Evolutionary conservation across 2,329 filamentous ascomycete genomes (phyloP), one percentile per base, ranked within the genome.

Genomic region (Botrytis pseudocinerea): DNA sequence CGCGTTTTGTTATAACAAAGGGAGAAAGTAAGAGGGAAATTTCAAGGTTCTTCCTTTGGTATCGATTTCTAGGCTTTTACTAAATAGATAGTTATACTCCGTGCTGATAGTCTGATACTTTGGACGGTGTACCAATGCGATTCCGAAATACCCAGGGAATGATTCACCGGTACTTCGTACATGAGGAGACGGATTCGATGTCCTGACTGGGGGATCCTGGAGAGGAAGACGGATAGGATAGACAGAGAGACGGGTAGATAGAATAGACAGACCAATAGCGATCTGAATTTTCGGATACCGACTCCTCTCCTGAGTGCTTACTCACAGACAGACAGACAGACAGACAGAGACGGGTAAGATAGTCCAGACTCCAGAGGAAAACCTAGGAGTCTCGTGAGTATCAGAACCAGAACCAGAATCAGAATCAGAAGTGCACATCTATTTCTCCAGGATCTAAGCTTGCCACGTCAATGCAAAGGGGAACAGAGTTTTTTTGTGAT

Each of bases 391-490:
- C 51, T 57, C 18, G n/a, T 8, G 18, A 18, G 51, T n/a, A n/a
- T 10, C 48, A 1, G 32, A 3, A 32, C 4, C 32, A 32, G 32
- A 32, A 32, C 32, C 32, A 32, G 32, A 32, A 32, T 3, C 32
- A 32, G 32, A 35, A n/a, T 12, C 48, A 1, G 38, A n/a, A n/a
- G 48, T 51, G 14, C 48, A 25, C 0, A 1, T 38, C 38, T 0
- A 0, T 38, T 7, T 38, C 38, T 48, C 51, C 28, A 32, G 65
- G 66, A 69, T 69, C 38, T 4, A 25, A 18, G 54, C 32, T 16
- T 65, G 69, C 61, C 46, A 65, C 61, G 61, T 71, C 69, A 71
- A 66, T 71, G 69, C 69, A 65, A 64, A 44, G 46, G 6, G 16
- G 40, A 46, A 70, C 40, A 38, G 61, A 42, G 42, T 48, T 66